A percentile compares a stretch with the other conserved stretches of the same genome.
phyloP scores from a whole-genome alignment of 441 rosid species.

The Syzygium syzygioides region DNA sequence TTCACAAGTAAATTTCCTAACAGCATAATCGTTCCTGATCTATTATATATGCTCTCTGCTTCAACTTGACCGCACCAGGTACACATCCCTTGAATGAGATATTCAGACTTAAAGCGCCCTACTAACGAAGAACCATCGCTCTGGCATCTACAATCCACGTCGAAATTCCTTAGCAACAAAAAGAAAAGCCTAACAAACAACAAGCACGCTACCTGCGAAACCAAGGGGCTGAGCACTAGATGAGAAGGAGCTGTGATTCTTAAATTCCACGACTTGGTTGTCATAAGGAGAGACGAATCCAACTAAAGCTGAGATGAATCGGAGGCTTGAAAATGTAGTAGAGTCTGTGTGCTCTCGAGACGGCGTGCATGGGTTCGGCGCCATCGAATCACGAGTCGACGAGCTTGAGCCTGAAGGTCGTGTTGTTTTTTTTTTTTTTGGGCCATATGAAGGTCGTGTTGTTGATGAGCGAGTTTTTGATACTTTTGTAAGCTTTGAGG shows the following conservation, averaged over 20 bases:
- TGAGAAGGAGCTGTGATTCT: not conserved
- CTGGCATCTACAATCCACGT: not conserved
- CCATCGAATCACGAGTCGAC: too few relatives aligned
- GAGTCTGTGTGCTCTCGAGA: too few relatives aligned
- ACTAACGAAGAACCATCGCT: not conserved
- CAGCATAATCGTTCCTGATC: not conserved
- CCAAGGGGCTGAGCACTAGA: constrained; percentile 4
- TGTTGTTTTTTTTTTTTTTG: too few relatives aligned
- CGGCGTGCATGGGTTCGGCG: too few relatives aligned
- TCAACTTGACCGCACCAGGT: not conserved
- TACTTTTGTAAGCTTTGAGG: not conserved
- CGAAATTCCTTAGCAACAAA: not conserved
- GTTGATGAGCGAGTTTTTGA: not conserved
- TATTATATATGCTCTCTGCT: not conserved
- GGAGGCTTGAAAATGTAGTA: too few relatives aligned
- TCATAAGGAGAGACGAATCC: too few relatives aligned
- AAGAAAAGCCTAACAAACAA: not conserved
- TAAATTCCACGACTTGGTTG: constrained; percentile 4
- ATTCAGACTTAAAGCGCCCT: too few relatives aligned
- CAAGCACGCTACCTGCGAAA: constrained; percentile 22
- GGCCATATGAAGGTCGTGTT: not conserved
- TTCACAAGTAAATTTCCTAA: not conserved
- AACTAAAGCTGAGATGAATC: too few relatives aligned
- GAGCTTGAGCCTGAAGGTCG: too few relatives aligned
- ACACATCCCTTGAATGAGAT: not conserved